These are phyloP conservation scores for Echria macrotheca DNA, from an alignment of 495 filamentous ascomycete genomes.

Conservation along the genomic window DNA sequence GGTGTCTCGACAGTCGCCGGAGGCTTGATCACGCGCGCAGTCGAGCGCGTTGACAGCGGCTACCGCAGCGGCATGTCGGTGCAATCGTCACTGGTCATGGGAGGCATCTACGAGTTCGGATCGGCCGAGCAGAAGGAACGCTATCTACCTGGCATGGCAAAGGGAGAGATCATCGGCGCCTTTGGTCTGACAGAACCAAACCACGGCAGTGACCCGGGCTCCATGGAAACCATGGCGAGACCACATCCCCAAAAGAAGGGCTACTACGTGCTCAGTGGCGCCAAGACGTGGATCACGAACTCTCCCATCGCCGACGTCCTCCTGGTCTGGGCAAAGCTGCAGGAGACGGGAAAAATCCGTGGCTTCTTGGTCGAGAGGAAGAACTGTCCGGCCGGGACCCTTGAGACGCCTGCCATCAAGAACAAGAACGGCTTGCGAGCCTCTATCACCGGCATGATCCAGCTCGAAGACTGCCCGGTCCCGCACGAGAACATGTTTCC, in stretches of 20 bases:
- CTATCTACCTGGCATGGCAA: conserved; percentile 76
- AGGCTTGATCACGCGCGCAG: conserved; percentile 90
- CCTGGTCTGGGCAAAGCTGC: conserved; percentile 90
- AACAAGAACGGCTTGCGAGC: conserved; percentile 93
- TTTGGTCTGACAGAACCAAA: conserved; percentile 97
- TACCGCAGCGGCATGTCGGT: conserved; percentile 96
- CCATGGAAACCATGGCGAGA: conserved; percentile 86
- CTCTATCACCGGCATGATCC: conserved; percentile 96
- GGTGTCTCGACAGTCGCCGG: conserved; percentile 86
- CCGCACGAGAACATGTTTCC: conserved; percentile 92
- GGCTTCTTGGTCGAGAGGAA: conserved; percentile 84
- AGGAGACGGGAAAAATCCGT: conserved; percentile 88
- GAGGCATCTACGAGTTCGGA: conserved; percentile 91
- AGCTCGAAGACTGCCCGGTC: conserved; percentile 83
- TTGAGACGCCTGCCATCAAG: conserved; percentile 89
- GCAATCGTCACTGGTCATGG: conserved; percentile 93
- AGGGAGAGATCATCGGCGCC: conserved; percentile 80
- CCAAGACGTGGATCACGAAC: conserved; percentile 99
- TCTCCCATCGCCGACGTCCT: conserved; percentile 89
- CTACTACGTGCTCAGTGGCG: conserved; percentile 70
- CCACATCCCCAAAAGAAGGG: conserved; percentile 85
- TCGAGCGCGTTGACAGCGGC: conserved; percentile 92
- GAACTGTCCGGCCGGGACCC: conserved; percentile 75
- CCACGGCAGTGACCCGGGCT: conserved; percentile 93
- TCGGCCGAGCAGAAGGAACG: conserved; percentile 84